phyloP scores from a whole-genome alignment of 2,329 filamentous ascomycete species.

The Diplodia corticola region DNA sequence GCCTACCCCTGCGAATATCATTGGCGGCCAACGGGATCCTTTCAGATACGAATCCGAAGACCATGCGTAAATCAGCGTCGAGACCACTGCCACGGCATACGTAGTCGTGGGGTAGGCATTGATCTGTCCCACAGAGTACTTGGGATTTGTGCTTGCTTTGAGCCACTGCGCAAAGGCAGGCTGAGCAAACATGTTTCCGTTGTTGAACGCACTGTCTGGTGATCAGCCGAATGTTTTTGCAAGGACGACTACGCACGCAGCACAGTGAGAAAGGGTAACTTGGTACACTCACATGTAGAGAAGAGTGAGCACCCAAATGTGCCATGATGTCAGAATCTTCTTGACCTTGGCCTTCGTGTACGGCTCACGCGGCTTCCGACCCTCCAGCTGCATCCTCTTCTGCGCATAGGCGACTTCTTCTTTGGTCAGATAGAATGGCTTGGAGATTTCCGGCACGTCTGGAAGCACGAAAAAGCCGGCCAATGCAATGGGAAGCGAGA shows the following conservation, averaged over 20 bases:
- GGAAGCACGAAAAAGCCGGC: constrained; percentile 52
- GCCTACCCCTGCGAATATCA: constrained; percentile 55
- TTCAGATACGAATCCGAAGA: constrained; percentile 61
- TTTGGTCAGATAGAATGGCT: constrained; percentile 50
- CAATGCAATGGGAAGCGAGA: constrained; percentile 54
- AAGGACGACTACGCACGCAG: background rate
- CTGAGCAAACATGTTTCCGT: constrained; percentile 52
- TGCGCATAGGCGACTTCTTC: constrained; percentile 49
- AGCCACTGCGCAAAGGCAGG: constrained; percentile 57
- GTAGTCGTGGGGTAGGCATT: constrained; percentile 56
- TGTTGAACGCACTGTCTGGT: constrained; percentile 57
- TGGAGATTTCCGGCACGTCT: constrained; percentile 53
- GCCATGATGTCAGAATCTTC: constrained; percentile 65
- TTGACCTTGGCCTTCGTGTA: constrained; percentile 56
- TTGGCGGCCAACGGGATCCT: constrained; percentile 64
- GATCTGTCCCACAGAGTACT: constrained; percentile 55
- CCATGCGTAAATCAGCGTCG: constrained; percentile 66
- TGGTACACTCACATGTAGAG: constrained; percentile 56
- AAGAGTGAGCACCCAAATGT: constrained; percentile 59
- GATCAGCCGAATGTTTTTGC: background rate
- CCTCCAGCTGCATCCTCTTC: constrained; percentile 54
- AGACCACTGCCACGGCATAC: constrained; percentile 56
- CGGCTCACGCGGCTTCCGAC: constrained; percentile 46
- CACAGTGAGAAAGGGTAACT: no score
- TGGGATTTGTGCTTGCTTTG: constrained; percentile 38